Evolutionary conservation across 169 alveolate species (phyloP), one percentile per base, ranked within the genome.

Genomic region (Cystoisospora suis): DNA sequence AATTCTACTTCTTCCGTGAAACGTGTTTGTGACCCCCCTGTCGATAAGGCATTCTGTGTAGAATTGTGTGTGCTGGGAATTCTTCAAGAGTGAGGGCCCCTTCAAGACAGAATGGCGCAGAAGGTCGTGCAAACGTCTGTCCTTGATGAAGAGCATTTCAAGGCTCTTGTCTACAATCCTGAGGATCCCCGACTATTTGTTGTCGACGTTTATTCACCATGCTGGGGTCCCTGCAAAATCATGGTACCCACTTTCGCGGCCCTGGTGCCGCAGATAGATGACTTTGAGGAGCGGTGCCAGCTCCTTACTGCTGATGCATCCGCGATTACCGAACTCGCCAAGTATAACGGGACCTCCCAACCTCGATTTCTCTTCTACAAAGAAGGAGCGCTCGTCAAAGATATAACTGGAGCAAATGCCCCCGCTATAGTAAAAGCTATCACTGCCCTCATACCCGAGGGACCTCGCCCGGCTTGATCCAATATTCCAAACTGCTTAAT

Each of bases 151-250:
- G 72, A 53, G 53, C 88, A 81, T 1, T 81, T 81, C 75, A 81
- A 81, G 20, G 27, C 59, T 47, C 46, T 81, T 40, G 56, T 81
- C 1, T 38, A 81, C 58, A 20, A 23, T 0, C 29, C 77, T 6
- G 77, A 81, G 0, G 88, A 81, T 27, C 77, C 88, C 77, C 38
- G 88, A 53, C 53, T 81, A 77, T 81, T 81, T 36, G 77, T 81
- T 32, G 75, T 81, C 32, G 88, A 81, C 56, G 77, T 53, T 20
- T 81, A 23, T 56, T 9, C 88, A 2, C 36, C 88, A 0, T 17
- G 53, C 38, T 81, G 77, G 53, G 75, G 88, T 20, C 88, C 88
- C 20, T 81, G 88, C 77, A 49, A 81, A 6, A n/a, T 29, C 27
- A 15, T 81, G 72, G 27, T 81, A 15, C 88, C 88, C 27, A 29